A percentile compares a stretch with the other conserved stretches of the same genome.
Evolutionary conservation across 805 yeast genomes (phyloP).

Genomic region (Wickerhamomyces hampshirensis): DNA sequence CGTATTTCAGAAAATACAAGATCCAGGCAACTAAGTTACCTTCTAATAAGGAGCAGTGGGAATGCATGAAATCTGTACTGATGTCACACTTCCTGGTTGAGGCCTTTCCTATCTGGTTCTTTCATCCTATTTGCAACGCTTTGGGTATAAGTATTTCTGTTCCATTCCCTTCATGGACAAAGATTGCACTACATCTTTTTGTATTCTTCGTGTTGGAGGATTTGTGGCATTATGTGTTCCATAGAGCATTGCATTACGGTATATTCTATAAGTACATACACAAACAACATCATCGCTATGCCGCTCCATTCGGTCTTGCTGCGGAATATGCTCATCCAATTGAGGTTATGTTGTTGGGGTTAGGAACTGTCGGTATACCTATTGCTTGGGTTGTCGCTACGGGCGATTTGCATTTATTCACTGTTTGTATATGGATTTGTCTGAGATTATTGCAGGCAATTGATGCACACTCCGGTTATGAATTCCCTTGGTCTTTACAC

Average conservation of each 20-base stretch:
- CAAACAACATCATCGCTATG: constrained; percentile 94
- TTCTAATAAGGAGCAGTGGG: constrained; percentile 78
- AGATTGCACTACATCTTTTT: constrained; percentile 61
- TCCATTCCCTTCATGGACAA: constrained; percentile 70
- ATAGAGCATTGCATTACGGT: constrained; percentile 82
- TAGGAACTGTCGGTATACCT: constrained; percentile 95
- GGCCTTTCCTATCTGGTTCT: constrained; percentile 93
- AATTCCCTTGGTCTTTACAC: constrained; percentile 92
- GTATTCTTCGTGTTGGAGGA: constrained; percentile 83
- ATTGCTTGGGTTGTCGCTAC: constrained; percentile 73
- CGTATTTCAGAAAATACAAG: constrained; percentile 79
- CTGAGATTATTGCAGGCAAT: constrained; percentile 90
- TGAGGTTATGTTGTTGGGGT: constrained; percentile 83
- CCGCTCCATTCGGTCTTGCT: constrained; percentile 94
- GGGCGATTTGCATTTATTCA: constrained; percentile 74
- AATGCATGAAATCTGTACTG: constrained; percentile 78
- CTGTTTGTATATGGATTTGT: constrained; percentile 81
- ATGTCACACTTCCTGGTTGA: constrained; percentile 86
- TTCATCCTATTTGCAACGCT: constrained; percentile 82
- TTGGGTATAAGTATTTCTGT: constrained; percentile 72
- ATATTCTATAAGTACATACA: constrained; percentile 86
- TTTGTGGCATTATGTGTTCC: constrained; percentile 95
- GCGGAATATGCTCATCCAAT: constrained; percentile 98
- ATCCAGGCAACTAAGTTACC: constrained; percentile 84
- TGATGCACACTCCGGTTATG: constrained; percentile 96